These are phyloP conservation scores for Chenopodium suecicum DNA, from an alignment of 148 eudicot genomes.

Conservation along the genomic window DNA sequence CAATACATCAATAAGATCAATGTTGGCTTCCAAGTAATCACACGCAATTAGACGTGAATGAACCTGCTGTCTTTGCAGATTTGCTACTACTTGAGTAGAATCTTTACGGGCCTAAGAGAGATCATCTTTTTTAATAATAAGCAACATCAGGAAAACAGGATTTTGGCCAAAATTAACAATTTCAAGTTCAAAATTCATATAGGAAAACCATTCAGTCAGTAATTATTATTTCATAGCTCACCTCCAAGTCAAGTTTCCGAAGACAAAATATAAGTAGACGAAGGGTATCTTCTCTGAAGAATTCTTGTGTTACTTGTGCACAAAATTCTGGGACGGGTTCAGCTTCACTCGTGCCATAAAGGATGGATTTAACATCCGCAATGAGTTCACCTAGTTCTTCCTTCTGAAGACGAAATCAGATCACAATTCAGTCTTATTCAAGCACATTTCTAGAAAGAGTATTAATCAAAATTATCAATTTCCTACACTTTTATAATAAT, in stretches of 20 bases:
- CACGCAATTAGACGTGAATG: slow-evolving; percentile 46
- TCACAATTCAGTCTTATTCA: too few relatives aligned
- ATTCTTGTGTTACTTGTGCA: slow-evolving; percentile 53
- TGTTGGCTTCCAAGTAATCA: slow-evolving; percentile 53
- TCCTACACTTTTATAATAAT: neutral
- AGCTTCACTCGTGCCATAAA: slow-evolving; percentile 52
- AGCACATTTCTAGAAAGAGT: neutral
- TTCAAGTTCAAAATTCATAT: too few relatives aligned
- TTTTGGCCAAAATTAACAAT: neutral
- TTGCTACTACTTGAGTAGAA: slow-evolving; percentile 50
- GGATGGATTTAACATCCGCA: slow-evolving; percentile 46
- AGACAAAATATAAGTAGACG: slow-evolving; percentile 47
- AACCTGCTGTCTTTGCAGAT: slow-evolving; percentile 54
- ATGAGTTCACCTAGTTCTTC: slow-evolving; percentile 36
- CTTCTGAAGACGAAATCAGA: slow-evolving; percentile 29
- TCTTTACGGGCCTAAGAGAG: slow-evolving; percentile 50
- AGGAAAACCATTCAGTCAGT: too few relatives aligned
- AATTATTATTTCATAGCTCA: slow-evolving; percentile 3
- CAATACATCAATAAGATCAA: slow-evolving; percentile 46
- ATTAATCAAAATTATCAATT: neutral
- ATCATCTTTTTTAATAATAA: slow-evolving; percentile 30
- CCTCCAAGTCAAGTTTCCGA: slow-evolving; percentile 53
- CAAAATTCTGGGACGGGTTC: slow-evolving; percentile 57
- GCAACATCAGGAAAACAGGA: slow-evolving; percentile 29
- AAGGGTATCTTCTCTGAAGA: slow-evolving; percentile 43